Conservation (phyloP, 148 eudicot genomes). For the Camellia granthamiana region DNA sequence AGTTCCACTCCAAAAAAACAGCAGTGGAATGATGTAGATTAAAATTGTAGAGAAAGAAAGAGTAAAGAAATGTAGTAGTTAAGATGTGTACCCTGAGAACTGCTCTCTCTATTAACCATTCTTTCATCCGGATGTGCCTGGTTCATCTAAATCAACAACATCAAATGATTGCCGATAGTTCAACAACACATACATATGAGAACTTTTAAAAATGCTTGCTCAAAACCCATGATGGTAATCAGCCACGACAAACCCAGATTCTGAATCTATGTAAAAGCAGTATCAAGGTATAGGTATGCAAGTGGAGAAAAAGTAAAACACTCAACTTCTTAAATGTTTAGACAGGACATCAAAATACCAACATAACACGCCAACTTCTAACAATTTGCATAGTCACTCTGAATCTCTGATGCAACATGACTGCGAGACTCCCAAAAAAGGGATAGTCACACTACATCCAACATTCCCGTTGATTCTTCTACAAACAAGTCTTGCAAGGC, state of each 20-base stretch:
- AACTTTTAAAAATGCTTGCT: neutral
- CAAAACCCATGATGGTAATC: conserved; percentile 2
- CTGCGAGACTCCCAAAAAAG: neutral
- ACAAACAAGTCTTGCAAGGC: neutral
- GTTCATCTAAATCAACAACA: conserved; percentile 19
- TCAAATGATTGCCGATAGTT: conserved; percentile 16
- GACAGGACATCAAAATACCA: conserved; percentile 3
- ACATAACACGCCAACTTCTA: neutral
- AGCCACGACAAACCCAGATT: conserved; percentile 3
- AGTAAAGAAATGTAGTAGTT: neutral
- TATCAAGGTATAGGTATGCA: neutral
- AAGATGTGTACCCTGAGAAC: conserved; percentile 47
- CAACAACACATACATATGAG: conserved; percentile 14
- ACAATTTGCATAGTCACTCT: neutral
- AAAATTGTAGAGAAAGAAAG: neutral
- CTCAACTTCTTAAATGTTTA: neutral
- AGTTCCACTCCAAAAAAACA: neutral
- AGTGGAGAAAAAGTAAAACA: neutral
- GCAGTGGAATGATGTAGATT: neutral
- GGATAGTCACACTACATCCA: neutral
- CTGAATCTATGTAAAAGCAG: neutral
- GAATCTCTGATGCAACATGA: neutral
- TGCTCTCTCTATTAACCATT: conserved; percentile 30
- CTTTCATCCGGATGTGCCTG: conserved; percentile 46
- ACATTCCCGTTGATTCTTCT: neutral